These are phyloP conservation scores for Aegilops speltoides DNA, from an alignment of 176 grass and related monocot species.

Conservation along the genomic window DNA sequence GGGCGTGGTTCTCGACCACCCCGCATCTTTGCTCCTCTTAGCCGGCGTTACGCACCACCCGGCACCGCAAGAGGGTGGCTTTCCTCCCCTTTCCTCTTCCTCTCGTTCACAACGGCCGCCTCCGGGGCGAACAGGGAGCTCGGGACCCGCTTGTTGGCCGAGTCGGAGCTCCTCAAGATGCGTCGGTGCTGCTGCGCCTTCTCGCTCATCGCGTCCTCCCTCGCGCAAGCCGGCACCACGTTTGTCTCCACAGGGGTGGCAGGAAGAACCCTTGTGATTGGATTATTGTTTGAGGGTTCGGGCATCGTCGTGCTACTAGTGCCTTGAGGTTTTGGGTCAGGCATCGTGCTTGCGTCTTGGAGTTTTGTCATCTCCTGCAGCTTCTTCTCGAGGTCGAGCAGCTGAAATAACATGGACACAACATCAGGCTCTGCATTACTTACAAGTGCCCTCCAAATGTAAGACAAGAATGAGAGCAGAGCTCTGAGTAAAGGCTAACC, in stretches of 20 bases:
- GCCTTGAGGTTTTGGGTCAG: neutral
- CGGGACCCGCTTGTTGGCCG: constrained; percentile 38
- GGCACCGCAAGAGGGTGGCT: neutral
- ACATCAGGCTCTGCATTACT: neutral
- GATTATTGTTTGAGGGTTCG: neutral
- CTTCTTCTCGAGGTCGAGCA: constrained; percentile 61
- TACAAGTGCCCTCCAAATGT: neutral
- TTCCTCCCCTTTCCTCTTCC: constrained; percentile 76
- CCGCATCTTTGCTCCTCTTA: constrained; percentile 51
- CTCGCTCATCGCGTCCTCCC: constrained; percentile 41
- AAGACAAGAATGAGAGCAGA: neutral
- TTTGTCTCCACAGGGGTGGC: constrained; percentile 47
- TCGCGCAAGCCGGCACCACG: neutral
- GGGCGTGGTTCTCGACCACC: constrained; percentile 44
- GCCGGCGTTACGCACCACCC: too few species aligned
- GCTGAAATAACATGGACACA: constrained; percentile 36
- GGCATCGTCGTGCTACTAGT: too few species aligned
- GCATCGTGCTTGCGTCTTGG: constrained; percentile 1
- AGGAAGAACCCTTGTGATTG: neutral
- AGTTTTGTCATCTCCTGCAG: constrained; percentile 25
- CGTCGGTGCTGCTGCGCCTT: constrained; percentile 29
- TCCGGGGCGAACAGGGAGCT: constrained; percentile 6
- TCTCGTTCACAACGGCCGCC: constrained; percentile 33
- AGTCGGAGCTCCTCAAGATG: constrained; percentile 59
- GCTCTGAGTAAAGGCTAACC: constrained; percentile 8